Percentiles rank a stretch among this genome's conserved stretches.
These are phyloP conservation scores for Trichoderma gracile DNA, from an alignment of 2,329 filamentous ascomycete species.

Conservation along the genomic window DNA sequence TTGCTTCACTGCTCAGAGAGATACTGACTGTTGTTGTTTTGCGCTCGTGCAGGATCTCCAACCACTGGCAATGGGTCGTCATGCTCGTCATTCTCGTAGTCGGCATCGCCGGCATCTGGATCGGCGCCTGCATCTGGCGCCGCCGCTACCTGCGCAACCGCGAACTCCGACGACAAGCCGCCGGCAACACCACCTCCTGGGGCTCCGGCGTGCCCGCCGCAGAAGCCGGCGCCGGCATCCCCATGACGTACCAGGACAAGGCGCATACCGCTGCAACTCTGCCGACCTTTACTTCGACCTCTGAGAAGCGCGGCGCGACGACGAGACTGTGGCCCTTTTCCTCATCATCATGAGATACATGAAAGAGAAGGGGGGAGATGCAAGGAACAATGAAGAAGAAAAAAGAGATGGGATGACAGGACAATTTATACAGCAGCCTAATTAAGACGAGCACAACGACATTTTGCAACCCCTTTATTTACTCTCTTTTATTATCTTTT, in stretches of 20 bases:
- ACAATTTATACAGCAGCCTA: constrained; percentile 10
- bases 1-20: too few species aligned
- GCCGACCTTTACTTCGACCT: constrained; percentile 16
- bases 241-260: constrained; percentile 28
- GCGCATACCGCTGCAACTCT: not conserved
- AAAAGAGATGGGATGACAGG: not conserved
- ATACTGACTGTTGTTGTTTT: not conserved
- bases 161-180: constrained; percentile 54
- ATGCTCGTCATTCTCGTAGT: constrained; percentile 76
- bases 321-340: constrained; percentile 18
- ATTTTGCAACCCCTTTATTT: not conserved
- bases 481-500: not conserved
- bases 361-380: too few species aligned
- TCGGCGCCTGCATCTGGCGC: constrained; percentile 69
- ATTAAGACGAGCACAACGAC: constrained; percentile 20
- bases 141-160: constrained; percentile 71
- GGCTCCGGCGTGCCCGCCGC: constrained; percentile 35
- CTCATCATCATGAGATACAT: constrained; percentile 15
- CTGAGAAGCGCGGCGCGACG: constrained; percentile 23
- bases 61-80: constrained; percentile 78
- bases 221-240: constrained; percentile 32
- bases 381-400: too few species aligned
- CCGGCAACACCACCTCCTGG: constrained; percentile 38
- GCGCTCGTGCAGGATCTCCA: constrained; percentile 59
- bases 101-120: constrained; percentile 66